Percentiles rank a stretch among this genome's conserved stretches.
These are phyloP conservation scores for Lagenidium giganteum DNA, from an alignment of 352 stramenopile genomes.

Conservation along the genomic window DNA sequence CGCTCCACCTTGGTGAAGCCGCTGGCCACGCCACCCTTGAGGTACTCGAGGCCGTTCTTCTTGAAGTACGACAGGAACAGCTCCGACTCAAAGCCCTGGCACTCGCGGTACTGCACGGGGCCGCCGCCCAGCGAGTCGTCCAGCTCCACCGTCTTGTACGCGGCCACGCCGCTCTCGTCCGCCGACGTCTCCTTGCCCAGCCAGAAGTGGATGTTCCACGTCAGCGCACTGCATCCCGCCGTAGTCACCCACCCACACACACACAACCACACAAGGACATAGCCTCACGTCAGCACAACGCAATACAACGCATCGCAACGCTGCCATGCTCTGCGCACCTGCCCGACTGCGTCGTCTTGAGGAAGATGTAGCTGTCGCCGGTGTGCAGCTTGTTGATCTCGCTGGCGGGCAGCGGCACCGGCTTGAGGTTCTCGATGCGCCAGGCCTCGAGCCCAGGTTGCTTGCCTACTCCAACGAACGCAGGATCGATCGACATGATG, in stretches of 20 bases:
- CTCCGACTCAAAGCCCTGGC: constrained; percentile 71
- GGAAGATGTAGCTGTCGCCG: constrained; percentile 97
- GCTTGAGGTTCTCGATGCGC: constrained; percentile 81
- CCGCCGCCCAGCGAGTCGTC: constrained; percentile 90
- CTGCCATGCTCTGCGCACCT: too few species aligned
- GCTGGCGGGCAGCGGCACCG: constrained; percentile 40
- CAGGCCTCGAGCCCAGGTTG: constrained; percentile 69
- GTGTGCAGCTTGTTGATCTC: constrained; percentile 88
- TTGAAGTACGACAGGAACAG: constrained; percentile 95
- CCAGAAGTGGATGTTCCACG: constrained; percentile 96
- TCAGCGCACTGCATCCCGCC: constrained; percentile 39
- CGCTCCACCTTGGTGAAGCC: constrained; percentile 92
- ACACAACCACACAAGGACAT: constrained; percentile 1
- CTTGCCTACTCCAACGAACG: constrained; percentile 54
- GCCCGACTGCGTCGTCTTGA: constrained; percentile 69
- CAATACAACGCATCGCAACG: too few species aligned
- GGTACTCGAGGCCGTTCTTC: constrained; percentile 84
- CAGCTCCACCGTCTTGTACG: constrained; percentile 97
- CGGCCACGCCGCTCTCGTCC: constrained; percentile 93
- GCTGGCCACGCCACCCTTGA: constrained; percentile 89
- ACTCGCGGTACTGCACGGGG: constrained; percentile 92
- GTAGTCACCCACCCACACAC: too few species aligned
- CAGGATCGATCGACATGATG: constrained; percentile 53
- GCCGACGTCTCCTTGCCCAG: constrained; percentile 88
- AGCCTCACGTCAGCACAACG: too few species aligned